Percentiles rank a stretch among this genome's conserved stretches.
These are phyloP conservation scores for Colletotrichum sp. DNA, from an alignment of 2,329 filamentous ascomycete species.

Conservation along the genomic window DNA sequence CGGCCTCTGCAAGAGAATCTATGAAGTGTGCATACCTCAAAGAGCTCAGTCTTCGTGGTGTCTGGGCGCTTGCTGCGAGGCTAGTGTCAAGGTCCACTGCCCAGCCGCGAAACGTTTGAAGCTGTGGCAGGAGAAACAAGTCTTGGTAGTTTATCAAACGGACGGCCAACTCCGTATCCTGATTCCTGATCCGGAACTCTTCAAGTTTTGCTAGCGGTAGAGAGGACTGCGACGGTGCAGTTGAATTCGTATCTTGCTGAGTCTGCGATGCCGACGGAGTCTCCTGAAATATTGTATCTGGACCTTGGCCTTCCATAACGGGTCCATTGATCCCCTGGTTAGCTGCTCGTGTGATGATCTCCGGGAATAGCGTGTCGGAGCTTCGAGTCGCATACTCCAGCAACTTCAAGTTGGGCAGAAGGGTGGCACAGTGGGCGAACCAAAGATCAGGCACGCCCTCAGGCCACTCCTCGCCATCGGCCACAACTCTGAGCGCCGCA, in stretches of 20 bases:
- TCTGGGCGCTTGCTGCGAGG: not conserved
- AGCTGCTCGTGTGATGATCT: not conserved
- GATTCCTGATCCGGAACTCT: not conserved
- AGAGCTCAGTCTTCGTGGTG: not conserved
- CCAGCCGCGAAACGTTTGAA: not conserved
- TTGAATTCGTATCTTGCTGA: not conserved
- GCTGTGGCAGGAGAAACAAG: not conserved
- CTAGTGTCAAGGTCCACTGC: not conserved
- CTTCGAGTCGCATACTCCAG: not conserved
- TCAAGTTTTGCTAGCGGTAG: not conserved
- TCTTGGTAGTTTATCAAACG: not conserved
- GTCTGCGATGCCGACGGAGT: not conserved
- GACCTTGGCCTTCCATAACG: not conserved
- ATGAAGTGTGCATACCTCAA: not conserved
- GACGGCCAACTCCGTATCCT: not conserved
- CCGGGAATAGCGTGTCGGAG: not conserved
- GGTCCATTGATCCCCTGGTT: not conserved
- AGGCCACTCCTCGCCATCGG: not conserved
- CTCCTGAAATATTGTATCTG: accelerated
- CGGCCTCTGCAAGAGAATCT: not conserved
- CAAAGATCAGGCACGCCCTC: not conserved
- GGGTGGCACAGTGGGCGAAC: not conserved
- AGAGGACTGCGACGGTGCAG: too few relatives aligned
- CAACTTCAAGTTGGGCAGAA: not conserved
- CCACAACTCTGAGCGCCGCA: not conserved